phyloP scores from a whole-genome alignment of 495 filamentous ascomycete genomes.

The Evansstolkia leycettana region DNA sequence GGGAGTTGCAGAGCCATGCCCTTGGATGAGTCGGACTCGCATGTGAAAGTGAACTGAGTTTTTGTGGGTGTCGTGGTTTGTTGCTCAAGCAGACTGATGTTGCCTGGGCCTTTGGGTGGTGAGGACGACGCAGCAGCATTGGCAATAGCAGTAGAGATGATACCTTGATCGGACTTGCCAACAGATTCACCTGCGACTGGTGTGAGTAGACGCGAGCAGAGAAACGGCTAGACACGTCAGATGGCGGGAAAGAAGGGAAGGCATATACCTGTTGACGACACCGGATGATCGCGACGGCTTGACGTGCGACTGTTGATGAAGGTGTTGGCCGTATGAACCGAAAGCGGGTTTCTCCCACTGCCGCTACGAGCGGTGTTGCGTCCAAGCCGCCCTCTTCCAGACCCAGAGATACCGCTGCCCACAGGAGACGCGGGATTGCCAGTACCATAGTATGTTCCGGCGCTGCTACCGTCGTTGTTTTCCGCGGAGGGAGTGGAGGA shows the following conservation, averaged over 20 bases:
- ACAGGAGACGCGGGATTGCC: slow-evolving; percentile 37
- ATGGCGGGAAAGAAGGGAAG: slow-evolving; percentile 1
- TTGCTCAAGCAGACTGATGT: slow-evolving; percentile 64
- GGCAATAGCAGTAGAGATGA: slow-evolving; percentile 83
- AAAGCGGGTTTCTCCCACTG: slow-evolving; percentile 55
- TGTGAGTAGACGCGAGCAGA: slow-evolving; percentile 5
- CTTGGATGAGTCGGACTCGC: slow-evolving; percentile 60
- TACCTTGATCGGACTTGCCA: slow-evolving; percentile 47
- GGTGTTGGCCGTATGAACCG: slow-evolving; percentile 24
- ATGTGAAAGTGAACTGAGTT: slow-evolving; percentile 86
- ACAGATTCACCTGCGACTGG: slow-evolving; percentile 16
- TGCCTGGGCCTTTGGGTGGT: slow-evolving; percentile 51
- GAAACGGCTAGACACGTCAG: neutral
- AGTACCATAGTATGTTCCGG: slow-evolving; percentile 45
- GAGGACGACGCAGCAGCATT: slow-evolving; percentile 63
- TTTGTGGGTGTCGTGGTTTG: slow-evolving; percentile 51
- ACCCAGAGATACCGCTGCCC: slow-evolving; percentile 57
- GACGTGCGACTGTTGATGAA: slow-evolving; percentile 23
- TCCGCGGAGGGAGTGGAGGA: slow-evolving; percentile 27
- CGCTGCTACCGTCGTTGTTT: slow-evolving; percentile 32
- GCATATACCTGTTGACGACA: slow-evolving; percentile 32
- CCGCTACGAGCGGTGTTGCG: slow-evolving; percentile 33
- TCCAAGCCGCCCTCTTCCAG: slow-evolving; percentile 69
- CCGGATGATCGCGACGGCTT: slow-evolving; percentile 24
- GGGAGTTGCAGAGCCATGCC: slow-evolving; percentile 40